Percentiles rank a stretch among this genome's conserved stretches.
These are phyloP conservation scores for Leccinum subspadiceum DNA, from an alignment of 1,284 basidiomycete species.

Conservation along the genomic window DNA sequence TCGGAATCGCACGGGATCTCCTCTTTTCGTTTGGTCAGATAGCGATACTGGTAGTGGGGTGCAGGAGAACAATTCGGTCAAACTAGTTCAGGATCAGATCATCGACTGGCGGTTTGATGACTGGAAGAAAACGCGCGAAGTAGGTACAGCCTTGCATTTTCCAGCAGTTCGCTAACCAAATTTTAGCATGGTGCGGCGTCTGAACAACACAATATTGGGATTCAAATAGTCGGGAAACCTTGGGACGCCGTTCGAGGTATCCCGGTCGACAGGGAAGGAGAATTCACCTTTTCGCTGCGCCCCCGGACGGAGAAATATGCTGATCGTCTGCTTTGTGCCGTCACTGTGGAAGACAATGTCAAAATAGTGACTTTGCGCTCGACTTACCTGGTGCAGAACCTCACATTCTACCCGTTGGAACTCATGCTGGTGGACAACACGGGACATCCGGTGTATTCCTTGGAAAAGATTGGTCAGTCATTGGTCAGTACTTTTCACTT, in stretches of 20 bases:
- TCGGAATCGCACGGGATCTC: constrained; percentile 86
- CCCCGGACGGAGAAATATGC: constrained; percentile 76
- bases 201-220: constrained; percentile 79
- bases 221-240: constrained; percentile 82
- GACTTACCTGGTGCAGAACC: constrained; percentile 91
- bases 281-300: constrained; percentile 84
- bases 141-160: constrained; percentile 33
- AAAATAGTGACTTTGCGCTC: constrained; percentile 96
- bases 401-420: constrained; percentile 92
- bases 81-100: constrained; percentile 71
- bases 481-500: background rate
- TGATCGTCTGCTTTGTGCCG: constrained; percentile 87
- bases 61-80: constrained; percentile 49
- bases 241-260: constrained; percentile 93
- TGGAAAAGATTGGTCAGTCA: constrained; percentile 80
- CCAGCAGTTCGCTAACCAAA: constrained; percentile 6
- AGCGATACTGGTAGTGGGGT: constrained; percentile 49
- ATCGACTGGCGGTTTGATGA: constrained; percentile 98
- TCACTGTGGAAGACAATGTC: constrained; percentile 89
- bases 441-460: constrained; percentile 77
- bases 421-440: constrained; percentile 85
- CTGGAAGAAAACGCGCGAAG: constrained; percentile 93
- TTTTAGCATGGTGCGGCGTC: constrained; percentile 76
- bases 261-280: constrained; percentile 93
- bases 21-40: constrained; percentile 83